Conservation (phyloP, 2,329 filamentous ascomycete species). For the Phyllachora maydis region DNA sequence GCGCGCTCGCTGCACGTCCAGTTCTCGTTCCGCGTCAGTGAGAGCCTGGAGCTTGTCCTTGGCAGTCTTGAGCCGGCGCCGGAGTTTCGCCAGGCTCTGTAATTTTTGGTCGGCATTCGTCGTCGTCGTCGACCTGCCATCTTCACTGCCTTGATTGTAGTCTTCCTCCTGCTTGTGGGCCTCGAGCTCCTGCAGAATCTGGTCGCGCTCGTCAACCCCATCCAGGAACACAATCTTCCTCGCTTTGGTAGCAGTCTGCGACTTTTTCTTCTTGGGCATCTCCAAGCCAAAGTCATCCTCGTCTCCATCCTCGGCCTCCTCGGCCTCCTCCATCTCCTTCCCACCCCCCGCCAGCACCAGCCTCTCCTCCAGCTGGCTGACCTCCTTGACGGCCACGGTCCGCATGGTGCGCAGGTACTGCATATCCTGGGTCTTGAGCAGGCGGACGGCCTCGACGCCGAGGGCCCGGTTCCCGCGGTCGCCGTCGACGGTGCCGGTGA, state of each 20-base stretch:
- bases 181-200: conserved; percentile 7
- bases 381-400: conserved; percentile 37
- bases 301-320: conserved; percentile 10
- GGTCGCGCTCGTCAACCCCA: conserved; percentile 14
- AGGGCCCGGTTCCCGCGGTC: conserved; percentile 35
- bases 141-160: conserved; percentile 12
- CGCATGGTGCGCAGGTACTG: conserved; percentile 43
- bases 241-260: conserved; percentile 4
- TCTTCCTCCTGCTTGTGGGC: conserved; percentile 13
- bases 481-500: conserved; percentile 33
- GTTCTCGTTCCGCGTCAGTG: conserved; percentile 30
- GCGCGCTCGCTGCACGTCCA: conserved; percentile 37
- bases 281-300: conserved; percentile 10
- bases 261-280: conserved; percentile 5
- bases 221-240: conserved; percentile 32
- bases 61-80: conserved; percentile 24
- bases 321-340: conserved; percentile 10
- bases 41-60: conserved; percentile 32
- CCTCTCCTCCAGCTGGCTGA: conserved; percentile 30
- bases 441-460: conserved; percentile 32
- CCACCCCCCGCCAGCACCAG: conserved; percentile 20
- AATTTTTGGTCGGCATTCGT: conserved; percentile 12
- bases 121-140: conserved; percentile 9
- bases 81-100: conserved; percentile 22
- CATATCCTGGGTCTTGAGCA: conserved; percentile 50